Evolutionary conservation across 768 basidiomycete species (phyloP).

Genomic region (Suillus lakei): DNA sequence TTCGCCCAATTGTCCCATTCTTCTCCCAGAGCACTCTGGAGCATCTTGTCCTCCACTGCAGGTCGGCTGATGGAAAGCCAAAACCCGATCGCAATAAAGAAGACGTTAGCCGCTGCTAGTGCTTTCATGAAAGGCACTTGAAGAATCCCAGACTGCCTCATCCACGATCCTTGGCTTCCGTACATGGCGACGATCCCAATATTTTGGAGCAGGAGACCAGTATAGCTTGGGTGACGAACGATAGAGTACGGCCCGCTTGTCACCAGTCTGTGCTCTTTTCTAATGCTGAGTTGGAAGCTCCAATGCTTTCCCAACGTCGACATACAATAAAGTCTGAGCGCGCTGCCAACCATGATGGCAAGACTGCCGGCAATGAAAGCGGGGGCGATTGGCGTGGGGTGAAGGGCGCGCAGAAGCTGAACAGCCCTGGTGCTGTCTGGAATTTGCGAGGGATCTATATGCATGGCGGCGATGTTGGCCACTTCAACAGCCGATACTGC

Average conservation of each 20-base stretch:
- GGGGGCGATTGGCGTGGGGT: slow-evolving; percentile 9
- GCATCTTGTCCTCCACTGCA: slow-evolving; percentile 13
- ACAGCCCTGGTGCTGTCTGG: not conserved
- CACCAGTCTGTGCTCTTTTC: slow-evolving; percentile 30
- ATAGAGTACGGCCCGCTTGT: slow-evolving; percentile 25
- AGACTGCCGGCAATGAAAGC: slow-evolving; percentile 20
- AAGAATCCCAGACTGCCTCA: not conserved
- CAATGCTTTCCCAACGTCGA: slow-evolving; percentile 27
- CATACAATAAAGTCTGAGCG: slow-evolving; percentile 30
- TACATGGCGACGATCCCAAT: too few relatives aligned
- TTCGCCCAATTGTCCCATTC: slow-evolving; percentile 13
- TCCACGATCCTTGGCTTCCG: too few relatives aligned
- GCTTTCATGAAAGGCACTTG: not conserved
- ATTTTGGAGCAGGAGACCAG: not conserved
- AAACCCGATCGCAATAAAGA: too few relatives aligned
- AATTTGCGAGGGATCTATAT: not conserved
- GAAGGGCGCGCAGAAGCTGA: not conserved
- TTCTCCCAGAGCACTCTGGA: slow-evolving; percentile 12
- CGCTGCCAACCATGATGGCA: slow-evolving; percentile 20
- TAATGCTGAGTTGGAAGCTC: slow-evolving; percentile 33
- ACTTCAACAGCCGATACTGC: slow-evolving; percentile 24
- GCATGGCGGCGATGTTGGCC: not conserved
- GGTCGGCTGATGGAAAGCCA: slow-evolving; percentile 14
- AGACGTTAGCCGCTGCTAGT: not conserved
- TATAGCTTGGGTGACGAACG: slow-evolving; percentile 29